Percentiles rank a stretch among this genome's conserved stretches.
Evolutionary conservation across 306 rosid genomes (phyloP).

Genomic region (Rosa chinensis): DNA sequence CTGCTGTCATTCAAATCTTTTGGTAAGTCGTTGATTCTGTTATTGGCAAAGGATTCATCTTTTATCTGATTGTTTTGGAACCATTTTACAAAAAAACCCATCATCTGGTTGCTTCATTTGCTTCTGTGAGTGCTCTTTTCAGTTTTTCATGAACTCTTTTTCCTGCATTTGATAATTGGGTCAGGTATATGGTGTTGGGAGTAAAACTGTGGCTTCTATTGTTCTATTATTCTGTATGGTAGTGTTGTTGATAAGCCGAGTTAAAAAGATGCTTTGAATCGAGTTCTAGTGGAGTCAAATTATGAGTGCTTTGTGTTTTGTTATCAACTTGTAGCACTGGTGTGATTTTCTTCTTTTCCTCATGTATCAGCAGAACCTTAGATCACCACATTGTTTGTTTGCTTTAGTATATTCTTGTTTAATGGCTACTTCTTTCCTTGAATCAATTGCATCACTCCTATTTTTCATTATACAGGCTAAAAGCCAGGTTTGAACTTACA

Average conservation of each 20-base stretch:
- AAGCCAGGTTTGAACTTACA: conserved; percentile 12
- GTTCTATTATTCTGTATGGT: background rate
- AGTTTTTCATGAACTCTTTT: background rate
- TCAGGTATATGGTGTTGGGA: conserved; percentile 19
- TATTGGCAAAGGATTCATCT: background rate
- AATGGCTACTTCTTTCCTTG: conserved; percentile 12
- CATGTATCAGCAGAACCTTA: background rate
- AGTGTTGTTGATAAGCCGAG: background rate
- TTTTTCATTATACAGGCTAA: conserved; percentile 19
- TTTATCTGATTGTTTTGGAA: background rate
- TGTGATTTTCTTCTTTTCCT: background rate
- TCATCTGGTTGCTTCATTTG: conserved; percentile 4
- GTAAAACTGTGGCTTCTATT: conserved; percentile 19
- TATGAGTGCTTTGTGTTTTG: conserved; percentile 7
- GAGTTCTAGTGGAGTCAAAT: conserved; percentile 6
- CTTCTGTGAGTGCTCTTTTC: background rate
- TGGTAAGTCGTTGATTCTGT: conserved; percentile 30
- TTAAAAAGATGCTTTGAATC: background rate
- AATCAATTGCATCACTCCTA: conserved; percentile 25
- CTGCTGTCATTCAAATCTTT: conserved; percentile 8
- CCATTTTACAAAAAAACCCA: background rate
- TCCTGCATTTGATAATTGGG: conserved; percentile 6
- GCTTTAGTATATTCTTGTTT: conserved; percentile 21
- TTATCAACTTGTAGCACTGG: background rate
- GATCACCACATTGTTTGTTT: background rate